Conservation (phyloP, 106 monocot genomes). For the Xerophyta viscosa region DNA sequence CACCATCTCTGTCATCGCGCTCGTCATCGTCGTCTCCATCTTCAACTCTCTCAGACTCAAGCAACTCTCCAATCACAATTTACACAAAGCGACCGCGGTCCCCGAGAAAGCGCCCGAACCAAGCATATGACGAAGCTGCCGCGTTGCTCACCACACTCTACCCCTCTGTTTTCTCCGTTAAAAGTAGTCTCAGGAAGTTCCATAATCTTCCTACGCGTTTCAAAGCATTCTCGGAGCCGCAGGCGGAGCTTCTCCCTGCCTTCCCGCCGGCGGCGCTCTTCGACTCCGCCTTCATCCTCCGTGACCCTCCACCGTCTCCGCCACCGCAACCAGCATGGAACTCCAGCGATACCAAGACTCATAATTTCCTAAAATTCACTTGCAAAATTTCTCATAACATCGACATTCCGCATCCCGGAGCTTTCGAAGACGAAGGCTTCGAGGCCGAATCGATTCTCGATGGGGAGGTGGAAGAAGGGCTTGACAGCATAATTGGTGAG, state of each 20-base stretch:
- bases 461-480: conserved; percentile 71
- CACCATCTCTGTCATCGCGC: background rate
- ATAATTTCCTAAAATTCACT: no score
- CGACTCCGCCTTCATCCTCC: conserved; percentile 31
- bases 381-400: no score
- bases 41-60: conserved; percentile 52
- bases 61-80: conserved; percentile 41
- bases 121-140: conserved; percentile 73
- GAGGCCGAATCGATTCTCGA: conserved; percentile 76
- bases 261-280: conserved; percentile 33
- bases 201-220: conserved; percentile 11
- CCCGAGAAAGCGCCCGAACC: conserved; percentile 84
- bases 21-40: conserved; percentile 10
- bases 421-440: conserved; percentile 35
- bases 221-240: conserved; percentile 9
- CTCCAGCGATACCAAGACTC: no score
- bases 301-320: no score
- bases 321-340: no score
- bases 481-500: conserved; percentile 81
- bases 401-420: conserved; percentile 16
- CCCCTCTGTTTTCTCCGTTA: conserved; percentile 59
- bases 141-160: conserved; percentile 75
- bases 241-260: conserved; percentile 39
- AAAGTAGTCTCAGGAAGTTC: conserved; percentile 29
- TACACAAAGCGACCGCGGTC: conserved; percentile 64